Evolutionary conservation across 345 rosid species (phyloP), one percentile per base, ranked within the genome.

Genomic region (Acer saccharum): DNA sequence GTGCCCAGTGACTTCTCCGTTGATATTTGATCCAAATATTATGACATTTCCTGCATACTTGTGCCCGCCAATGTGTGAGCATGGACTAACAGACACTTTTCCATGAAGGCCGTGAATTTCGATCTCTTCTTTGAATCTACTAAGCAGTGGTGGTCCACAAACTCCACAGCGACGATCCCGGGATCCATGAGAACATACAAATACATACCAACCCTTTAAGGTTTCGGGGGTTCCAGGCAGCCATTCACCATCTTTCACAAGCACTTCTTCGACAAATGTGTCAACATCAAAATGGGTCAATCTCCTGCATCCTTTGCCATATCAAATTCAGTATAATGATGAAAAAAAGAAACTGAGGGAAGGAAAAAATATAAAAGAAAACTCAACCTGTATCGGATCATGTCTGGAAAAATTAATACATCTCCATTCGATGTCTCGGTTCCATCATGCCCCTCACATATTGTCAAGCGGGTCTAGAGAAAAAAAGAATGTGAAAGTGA

Each of bases 381-480:
- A 21, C 10, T 16, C 27, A 75, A 90, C 99, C 99, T 92, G 89
- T 96, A 96, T 94, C 97, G 89, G 81, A 92, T 84, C 98, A 96
- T 92, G 84, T 96, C 99, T 41, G 99, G 99, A 81, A 96, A 96
- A 69, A 96, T 94, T 74, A 94, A 87, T 18, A 96, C 97, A 85
- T 96, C 99, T 17, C 99, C 99, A 80, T 96, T 94, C 71, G 98
- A 96, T 71, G 97, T 94, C 86, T 92, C 97, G 10, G 95, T 89
- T 77, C 99, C 99, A 85, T 96, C 99, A 86, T 92, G 98, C 43
- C 99, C 99, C 81, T 96, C 98, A 3, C 99, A 96, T 85, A 96
- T 90, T 23, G 98, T 96, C 73, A 96, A 85, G 68, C 91, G 88
- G 50, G 95, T 94, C 99, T 96, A 75, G 64, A 78, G 78, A 68